Conservation (phyloP, 306 rosid species). For the Acacia acuminata region DNA sequence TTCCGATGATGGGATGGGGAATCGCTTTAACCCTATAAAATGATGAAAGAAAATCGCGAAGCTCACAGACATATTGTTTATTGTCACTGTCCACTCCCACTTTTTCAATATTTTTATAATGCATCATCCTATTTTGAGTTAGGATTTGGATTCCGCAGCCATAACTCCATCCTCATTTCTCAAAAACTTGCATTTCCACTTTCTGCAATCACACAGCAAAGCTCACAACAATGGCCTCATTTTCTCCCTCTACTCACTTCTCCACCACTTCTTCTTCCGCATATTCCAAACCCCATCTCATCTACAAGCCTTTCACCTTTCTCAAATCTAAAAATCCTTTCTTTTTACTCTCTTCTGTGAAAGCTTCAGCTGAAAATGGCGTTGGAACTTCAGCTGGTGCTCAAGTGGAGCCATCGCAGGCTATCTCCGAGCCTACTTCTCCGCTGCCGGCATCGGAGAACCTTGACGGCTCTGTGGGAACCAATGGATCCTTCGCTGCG, state of each 20-base stretch:
- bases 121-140: not conserved
- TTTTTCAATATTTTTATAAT: not conserved
- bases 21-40: slow-evolving; percentile 4
- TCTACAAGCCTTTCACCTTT: slow-evolving; percentile 36
- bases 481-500: slow-evolving; percentile 56
- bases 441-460: slow-evolving; percentile 23
- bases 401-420: slow-evolving; percentile 34
- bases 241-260: slow-evolving; percentile 63
- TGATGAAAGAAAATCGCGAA: slow-evolving; percentile 5
- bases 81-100: not conserved
- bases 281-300: slow-evolving; percentile 35
- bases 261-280: slow-evolving; percentile 51
- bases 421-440: not conserved
- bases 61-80: too few species aligned
- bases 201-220: slow-evolving; percentile 14
- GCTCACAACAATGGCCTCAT: slow-evolving; percentile 72
- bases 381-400: slow-evolving; percentile 47
- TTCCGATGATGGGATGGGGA: slow-evolving; percentile 28
- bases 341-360: slow-evolving; percentile 29
- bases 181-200: not conserved
- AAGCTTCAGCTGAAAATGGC: slow-evolving; percentile 61
- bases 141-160: not conserved
- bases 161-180: not conserved
- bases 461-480: slow-evolving; percentile 37
- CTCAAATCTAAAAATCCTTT: slow-evolving; percentile 41